Evolutionary conservation across 169 alveolate species (phyloP).

Genomic region (Babesia ovata): DNA sequence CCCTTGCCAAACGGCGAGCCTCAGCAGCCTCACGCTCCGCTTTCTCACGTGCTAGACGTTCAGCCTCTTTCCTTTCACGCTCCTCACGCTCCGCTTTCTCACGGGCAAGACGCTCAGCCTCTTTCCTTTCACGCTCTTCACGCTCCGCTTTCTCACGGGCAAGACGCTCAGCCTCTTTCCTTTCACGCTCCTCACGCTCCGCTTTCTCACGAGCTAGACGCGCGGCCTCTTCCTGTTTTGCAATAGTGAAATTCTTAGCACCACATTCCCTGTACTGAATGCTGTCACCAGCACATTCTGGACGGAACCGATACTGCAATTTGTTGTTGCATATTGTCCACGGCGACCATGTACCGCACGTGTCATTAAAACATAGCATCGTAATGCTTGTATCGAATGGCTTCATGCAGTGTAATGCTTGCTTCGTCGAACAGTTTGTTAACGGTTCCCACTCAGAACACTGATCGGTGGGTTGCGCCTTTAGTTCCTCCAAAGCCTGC

Average conservation of each 20-base stretch:
- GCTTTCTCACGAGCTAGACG: background rate
- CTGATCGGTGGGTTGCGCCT: background rate
- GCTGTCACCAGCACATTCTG: conserved; percentile 39
- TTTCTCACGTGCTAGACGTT: conserved; percentile 2
- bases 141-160: too few relatives aligned
- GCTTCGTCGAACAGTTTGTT: conserved; percentile 45
- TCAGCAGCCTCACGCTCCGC: background rate
- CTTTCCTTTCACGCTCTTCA: conserved; percentile 4
- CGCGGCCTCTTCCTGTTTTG: background rate
- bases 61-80: conserved; percentile 1
- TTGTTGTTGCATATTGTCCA: conserved; percentile 51
- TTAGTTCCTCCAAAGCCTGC: background rate
- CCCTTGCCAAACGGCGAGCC: too few relatives aligned
- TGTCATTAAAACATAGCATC: conserved; percentile 37
- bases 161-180: conserved; percentile 27
- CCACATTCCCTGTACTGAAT: conserved; percentile 45
- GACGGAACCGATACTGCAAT: conserved; percentile 44
- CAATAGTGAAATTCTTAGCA: background rate
- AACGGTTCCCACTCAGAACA: conserved; percentile 60
- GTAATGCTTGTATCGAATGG: conserved; percentile 1
- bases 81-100: conserved; percentile 1
- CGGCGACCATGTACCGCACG: conserved; percentile 45
- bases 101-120: background rate
- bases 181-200: conserved; percentile 13
- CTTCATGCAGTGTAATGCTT: conserved; percentile 27